A percentile compares a stretch with the other conserved stretches of the same genome.
Conservation (phyloP, 2,329 filamentous ascomycete species). For the Akanthomyces muscarius region DNA sequence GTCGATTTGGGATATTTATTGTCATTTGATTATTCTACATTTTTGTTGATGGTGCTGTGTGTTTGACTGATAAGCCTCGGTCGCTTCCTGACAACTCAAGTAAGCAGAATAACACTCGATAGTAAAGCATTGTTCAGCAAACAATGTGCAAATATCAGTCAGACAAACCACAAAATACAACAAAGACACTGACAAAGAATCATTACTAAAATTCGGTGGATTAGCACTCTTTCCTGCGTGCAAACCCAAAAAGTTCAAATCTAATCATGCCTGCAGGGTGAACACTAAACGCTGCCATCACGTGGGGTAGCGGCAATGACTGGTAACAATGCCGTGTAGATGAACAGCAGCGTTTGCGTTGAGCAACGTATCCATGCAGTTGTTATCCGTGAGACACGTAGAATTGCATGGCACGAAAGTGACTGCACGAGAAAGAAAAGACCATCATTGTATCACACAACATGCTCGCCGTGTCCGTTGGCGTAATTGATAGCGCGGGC, state of each 20-base stretch:
- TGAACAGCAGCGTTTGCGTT: background rate
- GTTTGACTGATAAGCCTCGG: too few relatives aligned
- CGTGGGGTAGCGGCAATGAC: background rate
- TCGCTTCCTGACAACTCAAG: too few relatives aligned
- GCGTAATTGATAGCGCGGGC: constrained; percentile 1
- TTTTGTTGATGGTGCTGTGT: too few relatives aligned
- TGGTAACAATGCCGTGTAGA: background rate
- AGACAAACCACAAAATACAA: too few relatives aligned
- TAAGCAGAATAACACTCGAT: too few relatives aligned
- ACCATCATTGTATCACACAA: background rate
- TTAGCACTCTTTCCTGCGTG: too few relatives aligned
- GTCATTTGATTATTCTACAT: too few relatives aligned
- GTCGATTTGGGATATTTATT: too few relatives aligned
- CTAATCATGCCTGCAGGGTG: background rate
- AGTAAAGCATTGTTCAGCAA: too few relatives aligned
- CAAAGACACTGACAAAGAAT: too few relatives aligned
- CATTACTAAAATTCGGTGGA: too few relatives aligned
- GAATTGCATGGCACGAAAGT: background rate
- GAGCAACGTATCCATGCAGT: background rate
- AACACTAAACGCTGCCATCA: background rate
- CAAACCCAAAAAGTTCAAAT: background rate
- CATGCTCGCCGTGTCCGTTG: background rate
- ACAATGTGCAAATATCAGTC: too few relatives aligned
- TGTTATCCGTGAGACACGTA: background rate
- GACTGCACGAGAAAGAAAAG: background rate